phyloP scores from a whole-genome alignment of 192 early-diverging fungal genomes.

The Rhizoclosmatium sp. region DNA sequence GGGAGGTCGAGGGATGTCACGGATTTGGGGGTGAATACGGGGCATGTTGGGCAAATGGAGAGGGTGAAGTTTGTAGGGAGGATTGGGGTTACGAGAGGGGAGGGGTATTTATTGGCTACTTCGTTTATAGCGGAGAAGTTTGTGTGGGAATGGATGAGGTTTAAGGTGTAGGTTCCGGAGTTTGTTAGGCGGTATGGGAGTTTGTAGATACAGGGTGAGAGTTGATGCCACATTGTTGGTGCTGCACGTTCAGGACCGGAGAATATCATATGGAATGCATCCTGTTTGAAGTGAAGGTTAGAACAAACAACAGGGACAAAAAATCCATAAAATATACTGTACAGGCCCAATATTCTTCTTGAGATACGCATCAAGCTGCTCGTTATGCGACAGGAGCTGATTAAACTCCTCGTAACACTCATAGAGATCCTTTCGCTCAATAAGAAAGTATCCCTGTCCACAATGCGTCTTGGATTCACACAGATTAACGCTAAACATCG shows the following conservation, averaged over 20 bases:
- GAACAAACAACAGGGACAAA: not conserved
- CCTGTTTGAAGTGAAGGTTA: not conserved
- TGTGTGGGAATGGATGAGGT: constrained; percentile 7
- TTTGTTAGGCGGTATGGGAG: constrained; percentile 23
- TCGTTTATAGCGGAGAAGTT: constrained; percentile 18
- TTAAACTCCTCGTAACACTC: not conserved
- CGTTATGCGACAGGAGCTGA: not conserved
- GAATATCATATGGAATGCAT: constrained; percentile 32
- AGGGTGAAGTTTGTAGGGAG: not conserved
- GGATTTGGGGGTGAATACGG: not conserved
- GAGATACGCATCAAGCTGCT: constrained; percentile 1
- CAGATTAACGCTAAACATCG: constrained; percentile 9
- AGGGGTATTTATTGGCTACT: not conserved
- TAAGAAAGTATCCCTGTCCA: constrained; percentile 32
- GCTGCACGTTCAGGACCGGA: constrained; percentile 19
- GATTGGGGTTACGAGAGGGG: not conserved
- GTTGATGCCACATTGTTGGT: constrained; percentile 16
- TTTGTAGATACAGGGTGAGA: constrained; percentile 22
- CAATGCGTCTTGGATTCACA: constrained; percentile 19
- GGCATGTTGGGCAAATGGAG: constrained; percentile 11
- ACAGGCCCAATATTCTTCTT: constrained; percentile 23
- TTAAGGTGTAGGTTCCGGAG: constrained; percentile 6
- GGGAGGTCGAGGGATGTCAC: not conserved
- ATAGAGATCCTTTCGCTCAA: constrained; percentile 3
- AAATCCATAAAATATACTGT: not conserved